Evolutionary conservation across 345 rosid genomes (phyloP).

Genomic region (Theobroma cacao): DNA sequence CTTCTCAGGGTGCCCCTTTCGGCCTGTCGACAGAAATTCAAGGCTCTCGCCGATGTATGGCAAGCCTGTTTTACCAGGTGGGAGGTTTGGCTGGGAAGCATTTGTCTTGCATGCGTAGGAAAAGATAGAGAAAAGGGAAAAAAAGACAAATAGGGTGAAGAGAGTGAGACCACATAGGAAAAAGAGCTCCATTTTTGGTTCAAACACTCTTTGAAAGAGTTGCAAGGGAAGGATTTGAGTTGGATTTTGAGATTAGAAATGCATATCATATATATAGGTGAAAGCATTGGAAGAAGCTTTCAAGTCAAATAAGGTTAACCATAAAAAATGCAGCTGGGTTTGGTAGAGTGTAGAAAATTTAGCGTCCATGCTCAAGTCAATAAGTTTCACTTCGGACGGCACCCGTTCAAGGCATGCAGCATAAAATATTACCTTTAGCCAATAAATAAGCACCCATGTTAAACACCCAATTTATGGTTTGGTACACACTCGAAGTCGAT

Average conservation of each 20-base stretch:
- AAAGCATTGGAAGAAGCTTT: not conserved
- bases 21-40: constrained; percentile 30
- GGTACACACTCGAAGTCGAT: too few relatives aligned
- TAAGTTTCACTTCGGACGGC: not conserved
- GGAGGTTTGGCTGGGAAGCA: constrained; percentile 20
- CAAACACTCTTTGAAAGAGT: not conserved
- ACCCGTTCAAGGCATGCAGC: not conserved
- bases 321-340: not conserved
- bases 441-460: not conserved
- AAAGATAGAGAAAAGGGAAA: not conserved
- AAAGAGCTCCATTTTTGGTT: not conserved
- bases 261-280: not conserved
- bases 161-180: constrained; percentile 7
- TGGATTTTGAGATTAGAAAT: not conserved
- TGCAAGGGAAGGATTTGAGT: not conserved
- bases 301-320: constrained; percentile 7
- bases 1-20: constrained; percentile 38
- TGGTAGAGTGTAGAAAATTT: not conserved
- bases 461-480: not conserved
- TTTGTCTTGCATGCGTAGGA: not conserved
- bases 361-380: not conserved
- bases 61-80: constrained; percentile 34
- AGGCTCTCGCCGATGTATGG: constrained; percentile 42
- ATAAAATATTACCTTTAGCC: not conserved
- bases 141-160: not conserved